Evolutionary conservation across 495 filamentous ascomycete genomes (phyloP).

Genomic region (Letharia lupina): DNA sequence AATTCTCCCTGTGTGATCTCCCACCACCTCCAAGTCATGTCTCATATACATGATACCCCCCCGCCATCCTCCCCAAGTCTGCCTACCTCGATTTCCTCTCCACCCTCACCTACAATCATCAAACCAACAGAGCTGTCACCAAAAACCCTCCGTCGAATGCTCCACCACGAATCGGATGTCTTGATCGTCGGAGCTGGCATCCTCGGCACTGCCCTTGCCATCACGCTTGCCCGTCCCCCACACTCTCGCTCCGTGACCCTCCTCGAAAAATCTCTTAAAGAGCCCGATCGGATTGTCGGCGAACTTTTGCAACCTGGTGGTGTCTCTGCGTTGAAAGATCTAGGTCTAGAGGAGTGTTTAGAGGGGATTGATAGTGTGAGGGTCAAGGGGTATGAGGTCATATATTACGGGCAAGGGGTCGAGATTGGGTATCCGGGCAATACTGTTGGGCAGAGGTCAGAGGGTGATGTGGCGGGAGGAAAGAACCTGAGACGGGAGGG

Average conservation of each 20-base stretch:
- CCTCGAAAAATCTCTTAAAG: constrained; percentile 79
- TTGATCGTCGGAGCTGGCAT: constrained; percentile 87
- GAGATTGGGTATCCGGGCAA: constrained; percentile 59
- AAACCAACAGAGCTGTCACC: constrained; percentile 14
- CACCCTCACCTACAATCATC: constrained; percentile 6
- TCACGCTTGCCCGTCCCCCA: constrained; percentile 68
- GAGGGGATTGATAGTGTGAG: constrained; percentile 81
- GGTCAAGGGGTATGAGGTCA: constrained; percentile 77
- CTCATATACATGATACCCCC: constrained; percentile 16
- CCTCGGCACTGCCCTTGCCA: constrained; percentile 77
- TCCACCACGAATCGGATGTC: constrained; percentile 61
- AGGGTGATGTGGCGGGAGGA: constrained; percentile 27
- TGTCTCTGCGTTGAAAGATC: constrained; percentile 65
- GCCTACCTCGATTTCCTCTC: constrained; percentile 19
- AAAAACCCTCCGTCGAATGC: constrained; percentile 35
- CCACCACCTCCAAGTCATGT: background rate
- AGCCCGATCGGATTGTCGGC: constrained; percentile 94
- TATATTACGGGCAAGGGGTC: constrained; percentile 74
- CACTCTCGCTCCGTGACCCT: constrained; percentile 90
- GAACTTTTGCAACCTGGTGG: constrained; percentile 93
- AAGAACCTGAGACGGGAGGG: constrained; percentile 49
- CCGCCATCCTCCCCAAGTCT: constrained; percentile 25
- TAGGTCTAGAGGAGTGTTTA: constrained; percentile 74
- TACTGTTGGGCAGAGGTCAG: constrained; percentile 17
- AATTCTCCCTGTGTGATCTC: background rate